Percentiles rank a stretch among this genome's conserved stretches.
Evolutionary conservation across 2,329 filamentous ascomycete species (phyloP).

Genomic region (Grosmannia clavigera): DNA sequence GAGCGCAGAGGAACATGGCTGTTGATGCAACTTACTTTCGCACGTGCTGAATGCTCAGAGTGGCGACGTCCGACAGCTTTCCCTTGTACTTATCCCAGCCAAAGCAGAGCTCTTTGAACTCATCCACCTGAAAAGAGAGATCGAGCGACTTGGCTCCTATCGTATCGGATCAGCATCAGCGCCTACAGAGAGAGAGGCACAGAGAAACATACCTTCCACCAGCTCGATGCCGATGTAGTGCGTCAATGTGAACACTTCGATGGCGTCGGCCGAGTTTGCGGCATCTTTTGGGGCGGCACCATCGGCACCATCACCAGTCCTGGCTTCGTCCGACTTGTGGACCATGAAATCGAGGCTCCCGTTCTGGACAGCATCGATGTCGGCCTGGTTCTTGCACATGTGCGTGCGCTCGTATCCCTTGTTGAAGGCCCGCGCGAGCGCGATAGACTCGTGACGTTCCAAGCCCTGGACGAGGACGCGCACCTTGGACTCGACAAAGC

Average conservation of each 20-base stretch:
- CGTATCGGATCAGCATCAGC: constrained; percentile 15
- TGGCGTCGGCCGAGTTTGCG: constrained; percentile 7
- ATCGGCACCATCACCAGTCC: constrained; percentile 25
- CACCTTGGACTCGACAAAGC: constrained; percentile 87
- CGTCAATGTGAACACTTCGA: constrained; percentile 70
- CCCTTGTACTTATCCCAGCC: constrained; percentile 63
- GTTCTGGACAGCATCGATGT: constrained; percentile 41
- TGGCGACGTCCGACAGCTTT: constrained; percentile 46
- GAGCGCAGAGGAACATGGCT: not conserved
- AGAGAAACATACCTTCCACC: constrained; percentile 47
- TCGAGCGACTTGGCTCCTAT: constrained; percentile 59
- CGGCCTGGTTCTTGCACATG: constrained; percentile 41
- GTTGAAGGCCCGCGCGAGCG: constrained; percentile 79
- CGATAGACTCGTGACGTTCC: constrained; percentile 68
- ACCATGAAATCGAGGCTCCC: constrained; percentile 36
- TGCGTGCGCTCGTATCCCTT: constrained; percentile 84
- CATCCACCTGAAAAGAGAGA: constrained; percentile 67
- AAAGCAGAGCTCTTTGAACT: constrained; percentile 75
- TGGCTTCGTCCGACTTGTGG: constrained; percentile 36
- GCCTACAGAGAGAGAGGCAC: not conserved
- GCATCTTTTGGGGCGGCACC: constrained; percentile 15
- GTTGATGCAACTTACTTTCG: constrained; percentile 57
- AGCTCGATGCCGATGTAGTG: constrained; percentile 89
- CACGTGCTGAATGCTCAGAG: constrained; percentile 69
- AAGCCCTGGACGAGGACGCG: constrained; percentile 72